Percentiles rank a stretch among this genome's conserved stretches.
Conservation (phyloP, 2,329 filamentous ascomycete genomes). For the Cladosporium austrohemisphaericum region DNA sequence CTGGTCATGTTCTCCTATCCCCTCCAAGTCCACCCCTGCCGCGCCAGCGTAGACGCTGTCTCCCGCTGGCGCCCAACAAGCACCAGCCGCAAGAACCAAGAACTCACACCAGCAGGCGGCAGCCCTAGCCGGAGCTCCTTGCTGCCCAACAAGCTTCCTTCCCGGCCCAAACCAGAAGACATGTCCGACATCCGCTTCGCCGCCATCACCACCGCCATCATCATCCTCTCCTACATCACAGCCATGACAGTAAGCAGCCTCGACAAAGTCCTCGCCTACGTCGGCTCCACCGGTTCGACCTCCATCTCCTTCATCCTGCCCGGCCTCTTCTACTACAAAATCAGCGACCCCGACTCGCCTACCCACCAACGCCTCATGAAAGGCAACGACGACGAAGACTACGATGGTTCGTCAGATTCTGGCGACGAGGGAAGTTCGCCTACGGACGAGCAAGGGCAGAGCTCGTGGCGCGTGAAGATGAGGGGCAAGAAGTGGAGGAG, state of each 20-base stretch:
- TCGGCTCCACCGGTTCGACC: slow-evolving; percentile 89
- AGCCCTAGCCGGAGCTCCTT: slow-evolving; percentile 30
- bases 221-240: slow-evolving; percentile 78
- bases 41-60: slow-evolving; percentile 93
- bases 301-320: slow-evolving; percentile 96
- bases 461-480: slow-evolving; percentile 46
- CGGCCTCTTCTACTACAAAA: slow-evolving; percentile 97
- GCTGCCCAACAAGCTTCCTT: slow-evolving; percentile 23
- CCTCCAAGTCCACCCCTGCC: slow-evolving; percentile 90
- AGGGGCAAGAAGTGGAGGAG: slow-evolving; percentile 57
- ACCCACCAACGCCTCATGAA: slow-evolving; percentile 85
- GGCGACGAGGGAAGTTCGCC: slow-evolving; percentile 41
- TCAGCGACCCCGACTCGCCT: slow-evolving; percentile 80
- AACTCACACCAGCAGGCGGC: slow-evolving; percentile 27
- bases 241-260: slow-evolving; percentile 88
- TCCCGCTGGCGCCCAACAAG: slow-evolving; percentile 87
- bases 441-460: slow-evolving; percentile 44
- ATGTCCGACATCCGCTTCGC: slow-evolving; percentile 91
- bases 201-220: slow-evolving; percentile 78
- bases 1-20: slow-evolving; percentile 96
- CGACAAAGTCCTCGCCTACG: slow-evolving; percentile 88
- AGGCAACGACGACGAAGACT: slow-evolving; percentile 81
- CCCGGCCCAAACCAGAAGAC: slow-evolving; percentile 37
- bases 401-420: slow-evolving; percentile 54
- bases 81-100: slow-evolving; percentile 20